Conservation (phyloP, 2,329 filamentous ascomycete genomes). For the Ascochyta lentis region DNA sequence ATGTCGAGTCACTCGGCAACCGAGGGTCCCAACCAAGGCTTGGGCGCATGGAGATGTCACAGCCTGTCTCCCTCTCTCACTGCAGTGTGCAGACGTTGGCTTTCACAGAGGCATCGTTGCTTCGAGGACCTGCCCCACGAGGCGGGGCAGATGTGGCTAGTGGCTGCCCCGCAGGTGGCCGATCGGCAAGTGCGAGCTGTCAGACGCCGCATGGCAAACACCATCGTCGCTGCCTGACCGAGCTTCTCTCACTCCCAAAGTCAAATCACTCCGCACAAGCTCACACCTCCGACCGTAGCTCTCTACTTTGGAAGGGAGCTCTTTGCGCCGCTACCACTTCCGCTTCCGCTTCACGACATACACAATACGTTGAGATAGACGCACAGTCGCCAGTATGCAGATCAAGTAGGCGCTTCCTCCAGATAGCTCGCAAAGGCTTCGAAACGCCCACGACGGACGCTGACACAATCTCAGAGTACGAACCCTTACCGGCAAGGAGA, state of each 20-base stretch:
- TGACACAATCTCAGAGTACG: slow-evolving; percentile 72
- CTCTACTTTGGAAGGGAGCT: not conserved
- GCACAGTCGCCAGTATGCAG: slow-evolving; percentile 37
- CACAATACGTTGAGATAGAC: not conserved
- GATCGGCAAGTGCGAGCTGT: slow-evolving; percentile 23
- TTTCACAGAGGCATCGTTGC: not conserved
- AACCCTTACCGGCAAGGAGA: slow-evolving; percentile 97
- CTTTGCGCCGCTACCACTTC: not conserved
- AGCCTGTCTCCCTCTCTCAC: not conserved
- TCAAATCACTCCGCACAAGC: not conserved
- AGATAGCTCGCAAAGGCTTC: not conserved
- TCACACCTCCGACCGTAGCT: not conserved
- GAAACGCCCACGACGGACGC: not conserved
- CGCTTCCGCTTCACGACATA: not conserved
- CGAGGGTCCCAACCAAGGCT: not conserved
- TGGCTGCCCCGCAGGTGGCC: slow-evolving; percentile 21
- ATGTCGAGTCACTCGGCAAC: not conserved
- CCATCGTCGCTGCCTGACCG: slow-evolving; percentile 17
- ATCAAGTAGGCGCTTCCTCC: slow-evolving; percentile 40
- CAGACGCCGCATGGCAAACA: slow-evolving; percentile 15
- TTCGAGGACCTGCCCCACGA: slow-evolving; percentile 7
- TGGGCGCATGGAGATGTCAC: not conserved
- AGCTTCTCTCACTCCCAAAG: slow-evolving; percentile 15
- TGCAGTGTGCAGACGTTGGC: not conserved
- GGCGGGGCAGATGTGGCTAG: slow-evolving; percentile 15